Percentiles rank a stretch among this genome's conserved stretches.
phyloP scores from a whole-genome alignment of 495 filamentous ascomycete genomes.

The Penicillium goetzii region DNA sequence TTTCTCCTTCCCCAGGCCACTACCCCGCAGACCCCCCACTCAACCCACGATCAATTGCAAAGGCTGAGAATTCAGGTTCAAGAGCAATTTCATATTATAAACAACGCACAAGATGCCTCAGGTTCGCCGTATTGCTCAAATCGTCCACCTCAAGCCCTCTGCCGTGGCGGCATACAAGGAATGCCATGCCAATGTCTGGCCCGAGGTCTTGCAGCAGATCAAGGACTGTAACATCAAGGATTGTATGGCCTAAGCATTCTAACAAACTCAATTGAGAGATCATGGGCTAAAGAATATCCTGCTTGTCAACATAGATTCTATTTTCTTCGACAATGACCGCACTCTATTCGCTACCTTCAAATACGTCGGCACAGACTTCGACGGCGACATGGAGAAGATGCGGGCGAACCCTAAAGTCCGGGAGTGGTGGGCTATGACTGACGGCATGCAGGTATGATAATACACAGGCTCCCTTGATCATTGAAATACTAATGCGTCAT shows the following conservation, averaged over 20 bases:
- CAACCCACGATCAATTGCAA: not conserved
- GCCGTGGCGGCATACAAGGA: slow-evolving; percentile 68
- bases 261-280: not conserved
- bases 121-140: slow-evolving; percentile 64
- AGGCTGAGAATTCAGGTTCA: not conserved
- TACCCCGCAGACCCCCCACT: slow-evolving; percentile 4
- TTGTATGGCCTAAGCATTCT: slow-evolving; percentile 46
- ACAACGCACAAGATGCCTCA: slow-evolving; percentile 27
- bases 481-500: not conserved
- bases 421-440: slow-evolving; percentile 81
- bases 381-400: slow-evolving; percentile 74
- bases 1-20: not conserved
- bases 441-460: slow-evolving; percentile 64
- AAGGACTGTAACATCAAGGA: slow-evolving; percentile 72
- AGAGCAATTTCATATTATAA: not conserved
- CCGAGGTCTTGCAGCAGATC: slow-evolving; percentile 72
- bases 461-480: too few relatives aligned
- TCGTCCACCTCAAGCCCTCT: slow-evolving; percentile 70
- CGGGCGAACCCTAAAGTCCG: slow-evolving; percentile 67
- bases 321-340: slow-evolving; percentile 66
- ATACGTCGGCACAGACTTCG: slow-evolving; percentile 70
- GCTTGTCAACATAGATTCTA: slow-evolving; percentile 54
- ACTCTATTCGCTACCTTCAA: slow-evolving; percentile 75
- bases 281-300: not conserved
- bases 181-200: slow-evolving; percentile 73